Evolutionary conservation across 139 green algal genomes (phyloP).

Genomic region (Chlorella sp.): DNA sequence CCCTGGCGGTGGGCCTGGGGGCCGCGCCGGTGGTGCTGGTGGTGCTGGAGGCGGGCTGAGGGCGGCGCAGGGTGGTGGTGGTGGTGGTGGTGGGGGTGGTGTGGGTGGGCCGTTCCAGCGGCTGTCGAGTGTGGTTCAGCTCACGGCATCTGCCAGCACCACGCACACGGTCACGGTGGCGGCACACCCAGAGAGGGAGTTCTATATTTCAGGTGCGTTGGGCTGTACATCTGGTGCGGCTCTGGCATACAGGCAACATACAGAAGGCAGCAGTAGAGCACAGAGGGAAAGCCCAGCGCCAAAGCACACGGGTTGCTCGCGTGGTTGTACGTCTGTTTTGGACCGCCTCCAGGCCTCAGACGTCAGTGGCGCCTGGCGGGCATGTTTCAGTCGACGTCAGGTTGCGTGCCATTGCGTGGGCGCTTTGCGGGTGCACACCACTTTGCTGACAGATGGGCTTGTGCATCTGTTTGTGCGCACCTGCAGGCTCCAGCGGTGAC

Average conservation of each 20-base stretch:
- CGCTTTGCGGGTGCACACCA: no score
- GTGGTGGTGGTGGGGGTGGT: no score
- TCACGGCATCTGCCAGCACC: not conserved
- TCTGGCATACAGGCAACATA: not conserved
- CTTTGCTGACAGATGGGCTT: no score
- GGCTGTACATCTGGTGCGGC: not conserved
- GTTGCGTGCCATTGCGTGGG: no score
- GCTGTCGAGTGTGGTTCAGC: not conserved
- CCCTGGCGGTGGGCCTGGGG: no score
- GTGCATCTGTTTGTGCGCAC: not conserved
- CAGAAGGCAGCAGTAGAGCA: not conserved
- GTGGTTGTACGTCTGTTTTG: not conserved
- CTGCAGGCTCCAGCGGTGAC: conserved; percentile 2
- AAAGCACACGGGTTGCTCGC: not conserved
- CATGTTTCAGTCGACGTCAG: no score
- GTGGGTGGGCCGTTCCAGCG: not conserved
- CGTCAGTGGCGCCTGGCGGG: not conserved
- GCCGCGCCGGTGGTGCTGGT: no score
- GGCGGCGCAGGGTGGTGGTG: no score
- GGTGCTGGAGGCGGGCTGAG: no score
- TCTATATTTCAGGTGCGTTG: conserved; percentile 9
- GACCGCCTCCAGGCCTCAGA: not conserved
- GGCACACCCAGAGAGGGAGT: conserved; percentile 18
- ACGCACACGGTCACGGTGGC: conserved; percentile 5
- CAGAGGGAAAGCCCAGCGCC: not conserved